A percentile compares a stretch with the other conserved stretches of the same genome.
These are phyloP conservation scores for Tuctoria greenei DNA, from an alignment of 176 grass and related monocot genomes.

Conservation along the genomic window DNA sequence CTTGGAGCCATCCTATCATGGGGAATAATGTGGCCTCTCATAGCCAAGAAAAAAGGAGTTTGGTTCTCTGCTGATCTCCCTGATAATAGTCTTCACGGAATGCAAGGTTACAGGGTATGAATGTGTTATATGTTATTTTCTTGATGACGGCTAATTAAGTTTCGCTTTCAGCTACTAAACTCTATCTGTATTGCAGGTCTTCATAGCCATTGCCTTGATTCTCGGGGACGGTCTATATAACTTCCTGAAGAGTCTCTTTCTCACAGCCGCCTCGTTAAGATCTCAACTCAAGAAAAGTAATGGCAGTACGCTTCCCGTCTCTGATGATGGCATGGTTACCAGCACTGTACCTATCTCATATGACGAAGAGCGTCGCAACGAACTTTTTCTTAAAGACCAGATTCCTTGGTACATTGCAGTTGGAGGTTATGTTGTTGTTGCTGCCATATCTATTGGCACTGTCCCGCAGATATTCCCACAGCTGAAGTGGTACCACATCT, in stretches of 20 bases:
- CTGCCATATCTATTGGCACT: conserved; percentile 36
- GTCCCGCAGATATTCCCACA: conserved; percentile 63
- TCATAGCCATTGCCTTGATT: conserved; percentile 75
- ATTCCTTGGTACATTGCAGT: conserved; percentile 51
- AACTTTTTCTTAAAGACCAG: conserved; percentile 63
- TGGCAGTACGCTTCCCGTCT: conserved; percentile 43
- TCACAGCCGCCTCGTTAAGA: not conserved
- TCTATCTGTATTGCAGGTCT: conserved; percentile 45
- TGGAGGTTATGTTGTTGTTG: conserved; percentile 49
- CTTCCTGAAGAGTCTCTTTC: conserved; percentile 45
- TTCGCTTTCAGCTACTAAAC: conserved; percentile 22
- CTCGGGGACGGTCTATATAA: conserved; percentile 73
- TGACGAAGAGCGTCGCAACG: conserved; percentile 54
- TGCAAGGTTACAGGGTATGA: conserved; percentile 71
- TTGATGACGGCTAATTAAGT: not conserved
- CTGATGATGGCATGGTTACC: conserved; percentile 20
- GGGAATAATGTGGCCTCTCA: conserved; percentile 84
- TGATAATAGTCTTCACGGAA: conserved; percentile 49
- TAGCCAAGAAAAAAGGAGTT: conserved; percentile 60
- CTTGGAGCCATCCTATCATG: conserved; percentile 64
- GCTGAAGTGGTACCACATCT: conserved; percentile 78
- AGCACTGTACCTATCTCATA: conserved; percentile 34
- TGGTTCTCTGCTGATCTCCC: conserved; percentile 55
- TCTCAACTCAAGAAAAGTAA: not conserved
- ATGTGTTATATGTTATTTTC: not conserved